phyloP scores from a whole-genome alignment of 2,329 filamentous ascomycete genomes.

The Xylaria multiplex region DNA sequence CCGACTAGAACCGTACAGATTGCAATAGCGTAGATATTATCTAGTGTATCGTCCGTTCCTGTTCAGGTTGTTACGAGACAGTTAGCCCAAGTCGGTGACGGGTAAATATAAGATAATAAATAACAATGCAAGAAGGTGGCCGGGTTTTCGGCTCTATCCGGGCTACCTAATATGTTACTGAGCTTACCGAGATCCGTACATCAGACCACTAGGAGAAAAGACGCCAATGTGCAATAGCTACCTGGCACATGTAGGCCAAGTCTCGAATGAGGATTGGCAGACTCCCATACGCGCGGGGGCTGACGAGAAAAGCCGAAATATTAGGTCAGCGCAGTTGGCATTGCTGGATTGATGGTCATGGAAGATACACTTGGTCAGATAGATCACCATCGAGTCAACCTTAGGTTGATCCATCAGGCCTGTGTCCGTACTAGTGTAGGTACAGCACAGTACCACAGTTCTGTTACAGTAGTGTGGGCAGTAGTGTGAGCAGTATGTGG shows the following conservation, averaged over 20 bases:
- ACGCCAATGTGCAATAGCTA: constrained; percentile 1
- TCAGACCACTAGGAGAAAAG: constrained; percentile 30
- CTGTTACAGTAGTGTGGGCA: too few species aligned
- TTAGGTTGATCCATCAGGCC: neutral
- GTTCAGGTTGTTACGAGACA: neutral
- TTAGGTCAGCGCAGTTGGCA: constrained; percentile 28
- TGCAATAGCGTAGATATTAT: too few species aligned
- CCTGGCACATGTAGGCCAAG: constrained; percentile 11
- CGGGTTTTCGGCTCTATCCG: constrained; percentile 27
- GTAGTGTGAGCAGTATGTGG: too few species aligned
- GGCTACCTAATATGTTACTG: constrained; percentile 11
- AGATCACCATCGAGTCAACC: neutral
- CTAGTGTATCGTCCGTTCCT: neutral
- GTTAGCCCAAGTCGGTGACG: constrained; percentile 13
- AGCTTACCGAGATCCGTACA: constrained; percentile 23
- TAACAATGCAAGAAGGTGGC: neutral
- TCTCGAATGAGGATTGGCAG: constrained; percentile 24
- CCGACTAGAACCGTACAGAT: too few species aligned
- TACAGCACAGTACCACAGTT: neutral
- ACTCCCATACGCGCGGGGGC: constrained; percentile 21
- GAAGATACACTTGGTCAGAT: neutral
- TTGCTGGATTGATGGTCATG: neutral
- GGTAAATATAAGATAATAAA: constrained; percentile 25
- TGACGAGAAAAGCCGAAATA: constrained; percentile 24
- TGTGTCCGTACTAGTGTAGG: neutral